Percentiles rank a stretch among this genome's conserved stretches.
phyloP scores from a whole-genome alignment of 257 asterid species.

The Gentiana dahurica region DNA sequence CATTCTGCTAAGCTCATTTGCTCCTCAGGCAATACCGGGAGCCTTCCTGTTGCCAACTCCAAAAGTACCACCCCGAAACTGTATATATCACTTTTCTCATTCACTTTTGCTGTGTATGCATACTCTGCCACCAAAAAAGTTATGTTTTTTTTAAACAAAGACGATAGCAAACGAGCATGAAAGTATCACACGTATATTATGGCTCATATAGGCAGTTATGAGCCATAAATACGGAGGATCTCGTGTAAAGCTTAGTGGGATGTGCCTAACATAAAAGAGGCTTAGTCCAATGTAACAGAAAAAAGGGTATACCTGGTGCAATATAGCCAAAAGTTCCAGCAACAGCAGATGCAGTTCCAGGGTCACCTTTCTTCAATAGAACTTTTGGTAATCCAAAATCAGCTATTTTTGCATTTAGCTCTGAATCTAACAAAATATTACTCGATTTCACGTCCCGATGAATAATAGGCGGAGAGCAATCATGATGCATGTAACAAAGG shows the following conservation, averaged over 20 bases:
- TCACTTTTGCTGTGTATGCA: conserved; percentile 34
- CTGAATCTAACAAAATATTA: conserved; percentile 26
- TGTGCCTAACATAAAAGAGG: no score
- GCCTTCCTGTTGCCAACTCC: conserved; percentile 31
- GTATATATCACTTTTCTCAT: conserved; percentile 25
- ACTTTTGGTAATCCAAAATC: conserved; percentile 44
- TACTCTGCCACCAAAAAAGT: conserved; percentile 33
- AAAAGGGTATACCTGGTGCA: conserved; percentile 16
- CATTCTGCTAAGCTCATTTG: conserved; percentile 60
- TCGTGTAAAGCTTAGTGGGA: no score
- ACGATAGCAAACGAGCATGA: not conserved
- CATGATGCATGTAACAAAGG: conserved; percentile 20
- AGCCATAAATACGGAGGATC: no score
- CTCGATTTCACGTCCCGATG: conserved; percentile 41
- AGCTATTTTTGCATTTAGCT: conserved; percentile 34
- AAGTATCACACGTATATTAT: not conserved
- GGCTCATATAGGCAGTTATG: no score
- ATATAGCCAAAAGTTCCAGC: conserved; percentile 25
- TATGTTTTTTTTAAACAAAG: no score
- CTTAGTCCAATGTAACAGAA: not conserved
- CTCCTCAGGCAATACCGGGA: conserved; percentile 47
- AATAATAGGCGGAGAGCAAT: conserved; percentile 19
- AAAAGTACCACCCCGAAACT: conserved; percentile 29
- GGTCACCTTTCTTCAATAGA: conserved; percentile 16
- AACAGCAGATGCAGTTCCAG: conserved; percentile 14